Conservation (phyloP, 2,329 filamentous ascomycete species). For the Aspergillus nomiae region DNA sequence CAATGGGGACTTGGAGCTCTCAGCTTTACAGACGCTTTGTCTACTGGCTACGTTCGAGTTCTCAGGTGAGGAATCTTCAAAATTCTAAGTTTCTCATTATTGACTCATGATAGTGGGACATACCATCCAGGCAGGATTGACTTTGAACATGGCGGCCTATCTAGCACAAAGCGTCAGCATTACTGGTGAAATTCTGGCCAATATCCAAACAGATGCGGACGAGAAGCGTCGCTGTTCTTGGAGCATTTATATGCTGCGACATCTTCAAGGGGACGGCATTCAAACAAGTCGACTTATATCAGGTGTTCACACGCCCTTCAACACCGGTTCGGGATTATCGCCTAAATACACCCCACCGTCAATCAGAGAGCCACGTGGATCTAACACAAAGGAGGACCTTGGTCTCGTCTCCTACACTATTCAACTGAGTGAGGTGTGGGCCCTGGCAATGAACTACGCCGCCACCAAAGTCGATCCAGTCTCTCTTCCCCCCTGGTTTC, state of each 20-base stretch:
- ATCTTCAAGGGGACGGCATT: not conserved
- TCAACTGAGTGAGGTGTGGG: conserved; percentile 49
- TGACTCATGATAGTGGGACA: not conserved
- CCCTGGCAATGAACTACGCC: conserved; percentile 48
- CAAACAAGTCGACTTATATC: not conserved
- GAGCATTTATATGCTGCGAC: not conserved
- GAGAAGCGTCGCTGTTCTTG: not conserved
- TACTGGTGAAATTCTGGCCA: not conserved
- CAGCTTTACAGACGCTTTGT: conserved; percentile 36
- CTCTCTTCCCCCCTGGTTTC: conserved; percentile 44
- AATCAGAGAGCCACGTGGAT: not conserved
- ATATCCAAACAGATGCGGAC: not conserved
- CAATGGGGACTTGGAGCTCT: conserved; percentile 33
- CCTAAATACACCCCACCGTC: not conserved
- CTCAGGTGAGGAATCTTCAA: conserved; percentile 25
- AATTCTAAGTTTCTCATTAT: not conserved
- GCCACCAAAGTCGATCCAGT: conserved; percentile 41
- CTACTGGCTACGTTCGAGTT: conserved; percentile 35
- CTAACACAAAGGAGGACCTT: conserved; percentile 20
- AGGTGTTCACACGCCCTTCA: not conserved
- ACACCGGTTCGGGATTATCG: not conserved
- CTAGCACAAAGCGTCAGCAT: not conserved
- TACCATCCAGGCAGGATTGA: not conserved
- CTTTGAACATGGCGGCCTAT: not conserved
- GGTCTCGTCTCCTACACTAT: conserved; percentile 45